Percentiles rank a stretch among this genome's conserved stretches.
phyloP scores from a whole-genome alignment of 140 eudicot species.

The Oenanthe javanica region DNA sequence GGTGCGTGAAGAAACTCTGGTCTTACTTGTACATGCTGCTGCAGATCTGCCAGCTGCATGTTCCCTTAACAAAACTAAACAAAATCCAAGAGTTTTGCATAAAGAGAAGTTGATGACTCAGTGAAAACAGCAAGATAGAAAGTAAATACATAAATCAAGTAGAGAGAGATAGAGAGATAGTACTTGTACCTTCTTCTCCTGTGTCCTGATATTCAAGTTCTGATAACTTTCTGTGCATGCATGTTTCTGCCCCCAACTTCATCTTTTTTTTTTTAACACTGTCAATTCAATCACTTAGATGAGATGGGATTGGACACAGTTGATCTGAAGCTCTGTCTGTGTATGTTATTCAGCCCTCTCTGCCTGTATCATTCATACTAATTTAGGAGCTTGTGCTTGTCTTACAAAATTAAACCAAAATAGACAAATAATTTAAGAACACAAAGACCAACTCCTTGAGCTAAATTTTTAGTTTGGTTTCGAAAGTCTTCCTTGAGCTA shows the following conservation, averaged over 20 bases:
- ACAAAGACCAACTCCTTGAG: not conserved
- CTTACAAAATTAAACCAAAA: not conserved
- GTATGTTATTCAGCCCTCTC: constrained; percentile 4
- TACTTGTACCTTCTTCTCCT: not conserved
- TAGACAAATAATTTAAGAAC: not conserved
- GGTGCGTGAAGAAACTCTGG: constrained; percentile 9
- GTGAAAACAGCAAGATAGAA: constrained; percentile 17
- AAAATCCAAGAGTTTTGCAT: constrained; percentile 24
- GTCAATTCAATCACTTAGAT: constrained; percentile 11
- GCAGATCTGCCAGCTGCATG: constrained; percentile 3
- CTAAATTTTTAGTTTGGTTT: not conserved
- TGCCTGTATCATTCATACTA: not conserved
- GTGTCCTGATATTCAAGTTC: constrained; percentile 14
- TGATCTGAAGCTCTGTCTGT: constrained; percentile 15
- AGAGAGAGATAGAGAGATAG: not conserved
- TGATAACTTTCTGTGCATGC: constrained; percentile 9
- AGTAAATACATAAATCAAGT: not conserved
- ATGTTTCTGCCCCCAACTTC: not conserved
- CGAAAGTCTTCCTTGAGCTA: not conserved
- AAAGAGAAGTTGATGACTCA: constrained; percentile 32
- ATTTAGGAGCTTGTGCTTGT: not conserved
- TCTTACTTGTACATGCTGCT: constrained; percentile 26
- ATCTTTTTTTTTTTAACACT: not conserved
- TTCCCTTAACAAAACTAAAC: constrained; percentile 22
- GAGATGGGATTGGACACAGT: constrained; percentile 22